Evolutionary conservation across 352 stramenopile species (phyloP), one percentile per base, ranked within the genome.

Genomic region (Globisporangium uncinulatum): DNA sequence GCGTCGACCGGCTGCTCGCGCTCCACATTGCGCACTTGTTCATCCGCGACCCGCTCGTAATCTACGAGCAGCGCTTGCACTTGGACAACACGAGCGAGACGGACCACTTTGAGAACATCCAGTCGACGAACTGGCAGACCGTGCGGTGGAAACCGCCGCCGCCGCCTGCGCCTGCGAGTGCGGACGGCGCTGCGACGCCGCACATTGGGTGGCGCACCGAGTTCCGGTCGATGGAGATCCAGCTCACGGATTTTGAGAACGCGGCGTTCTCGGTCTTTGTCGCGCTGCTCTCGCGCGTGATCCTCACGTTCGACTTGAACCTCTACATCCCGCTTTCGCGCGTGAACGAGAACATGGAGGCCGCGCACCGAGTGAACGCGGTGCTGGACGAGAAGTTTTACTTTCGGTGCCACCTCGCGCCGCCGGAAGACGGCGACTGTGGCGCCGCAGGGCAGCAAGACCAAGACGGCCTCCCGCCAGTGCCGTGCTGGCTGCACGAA

Each of bases 101-200:
- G 14, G 96, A 99, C 62, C 96, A 99, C 70, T 99, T 98, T 71
- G 96, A 99, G 74, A 99, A 98, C 70, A 99, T 99, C 61, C 98
- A 99, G 83, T 98, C 91, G 66, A 99, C 97, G 21, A 99, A 99
- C 70, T 99, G 98, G 98, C 97, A 99, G 84, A 98, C 94, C n/a
- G 96, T 99, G 57, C 92, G 98, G 47, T 99, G 98, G 98, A 99
- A 99, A 83, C 98, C 98, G 43, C 98, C 98, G 34, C 98, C 98
- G 46, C 97, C 97, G 52, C 91, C 92, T 37, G 71, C 69, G 1
- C 57, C 71, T 11, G 58, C 61, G 6, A 65, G 56, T 46, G 56
- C 42, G 31, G 63, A 74, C 14, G 67, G 58, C 10, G 67, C 65
- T 14, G 46, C 58, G 19, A 59, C 66, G 41, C 70, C 76, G 45